phyloP scores from a whole-genome alignment of 192 early-diverging fungal species.

The Phlyctochytrium planicorne region DNA sequence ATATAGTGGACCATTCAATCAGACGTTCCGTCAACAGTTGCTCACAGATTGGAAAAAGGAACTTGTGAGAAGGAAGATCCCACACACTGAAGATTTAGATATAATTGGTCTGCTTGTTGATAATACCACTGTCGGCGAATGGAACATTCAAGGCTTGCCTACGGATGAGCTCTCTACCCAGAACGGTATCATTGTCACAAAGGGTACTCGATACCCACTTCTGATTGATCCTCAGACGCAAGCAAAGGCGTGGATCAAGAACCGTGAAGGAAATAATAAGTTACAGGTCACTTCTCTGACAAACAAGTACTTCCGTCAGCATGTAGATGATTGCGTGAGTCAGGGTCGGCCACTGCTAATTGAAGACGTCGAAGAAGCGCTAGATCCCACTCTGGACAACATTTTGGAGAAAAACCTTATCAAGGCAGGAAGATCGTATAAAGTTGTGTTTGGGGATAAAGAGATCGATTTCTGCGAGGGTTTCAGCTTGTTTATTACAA shows the following conservation, averaged over 20 bases:
- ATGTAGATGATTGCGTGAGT: slow-evolving; percentile 60
- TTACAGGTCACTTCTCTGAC: slow-evolving; percentile 53
- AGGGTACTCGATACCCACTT: slow-evolving; percentile 59
- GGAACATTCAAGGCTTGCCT: slow-evolving; percentile 68
- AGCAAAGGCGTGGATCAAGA: slow-evolving; percentile 66
- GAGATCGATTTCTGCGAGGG: slow-evolving; percentile 60
- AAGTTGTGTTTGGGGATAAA: slow-evolving; percentile 65
- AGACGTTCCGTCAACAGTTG: slow-evolving; percentile 53
- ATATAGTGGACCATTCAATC: slow-evolving; percentile 66
- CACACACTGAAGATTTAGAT: slow-evolving; percentile 60
- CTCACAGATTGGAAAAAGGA: slow-evolving; percentile 61
- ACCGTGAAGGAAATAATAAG: slow-evolving; percentile 63
- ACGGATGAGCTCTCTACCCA: slow-evolving; percentile 65
- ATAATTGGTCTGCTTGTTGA: slow-evolving; percentile 61
- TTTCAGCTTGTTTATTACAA: slow-evolving; percentile 63
- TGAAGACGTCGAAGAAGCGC: slow-evolving; percentile 64
- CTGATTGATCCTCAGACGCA: slow-evolving; percentile 67
- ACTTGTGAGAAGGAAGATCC: slow-evolving; percentile 52
- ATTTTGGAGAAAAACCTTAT: slow-evolving; percentile 66
- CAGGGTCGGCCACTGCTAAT: slow-evolving; percentile 61
- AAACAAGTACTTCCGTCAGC: slow-evolving; percentile 64
- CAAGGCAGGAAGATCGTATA: slow-evolving; percentile 56
- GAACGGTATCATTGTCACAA: slow-evolving; percentile 65
- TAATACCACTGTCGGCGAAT: slow-evolving; percentile 61
- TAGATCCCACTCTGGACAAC: slow-evolving; percentile 66